Evolutionary conservation across 257 asterid species (phyloP).

Genomic region (Ligustrum vulgare): DNA sequence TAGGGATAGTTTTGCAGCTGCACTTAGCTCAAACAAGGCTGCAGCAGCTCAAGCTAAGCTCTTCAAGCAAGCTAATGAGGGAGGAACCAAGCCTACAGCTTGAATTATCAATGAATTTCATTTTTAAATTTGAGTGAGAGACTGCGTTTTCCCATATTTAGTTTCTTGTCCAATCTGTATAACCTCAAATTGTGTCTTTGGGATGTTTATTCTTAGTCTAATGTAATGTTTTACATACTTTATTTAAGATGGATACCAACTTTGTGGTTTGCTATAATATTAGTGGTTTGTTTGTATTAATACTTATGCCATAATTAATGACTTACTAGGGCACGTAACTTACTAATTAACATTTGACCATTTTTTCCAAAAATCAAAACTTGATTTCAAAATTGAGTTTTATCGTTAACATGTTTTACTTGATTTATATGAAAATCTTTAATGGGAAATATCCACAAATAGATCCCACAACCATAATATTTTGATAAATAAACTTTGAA

Average conservation of each 20-base stretch:
- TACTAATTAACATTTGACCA: too few relatives aligned
- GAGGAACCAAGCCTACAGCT: slow-evolving; percentile 42
- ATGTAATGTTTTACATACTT: slow-evolving; percentile 26
- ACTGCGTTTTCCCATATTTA: slow-evolving; percentile 10
- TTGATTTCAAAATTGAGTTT: too few relatives aligned
- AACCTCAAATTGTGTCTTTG: slow-evolving; percentile 19
- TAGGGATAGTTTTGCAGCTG: slow-evolving; percentile 55
- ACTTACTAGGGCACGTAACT: too few relatives aligned
- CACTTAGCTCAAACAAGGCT: slow-evolving; percentile 67
- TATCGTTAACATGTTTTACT: too few relatives aligned
- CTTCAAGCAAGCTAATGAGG: slow-evolving; percentile 87
- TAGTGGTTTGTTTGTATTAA: slow-evolving; percentile 16
- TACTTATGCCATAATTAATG: neutral
- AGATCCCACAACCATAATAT: too few relatives aligned
- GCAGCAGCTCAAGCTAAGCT: slow-evolving; percentile 79
- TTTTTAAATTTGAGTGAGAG: slow-evolving; percentile 9
- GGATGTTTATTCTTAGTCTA: slow-evolving; percentile 25
- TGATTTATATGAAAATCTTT: too few relatives aligned
- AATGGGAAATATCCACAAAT: too few relatives aligned
- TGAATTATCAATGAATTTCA: slow-evolving; percentile 27
- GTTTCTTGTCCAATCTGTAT: slow-evolving; percentile 27
- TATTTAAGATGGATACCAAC: slow-evolving; percentile 19
- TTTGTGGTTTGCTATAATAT: neutral
- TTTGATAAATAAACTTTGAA: too few relatives aligned
- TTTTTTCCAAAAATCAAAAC: too few relatives aligned